Base-by-base conservation (phyloP, 768 basidiomycete species). In the Tricholoma saponaceum region DNA sequence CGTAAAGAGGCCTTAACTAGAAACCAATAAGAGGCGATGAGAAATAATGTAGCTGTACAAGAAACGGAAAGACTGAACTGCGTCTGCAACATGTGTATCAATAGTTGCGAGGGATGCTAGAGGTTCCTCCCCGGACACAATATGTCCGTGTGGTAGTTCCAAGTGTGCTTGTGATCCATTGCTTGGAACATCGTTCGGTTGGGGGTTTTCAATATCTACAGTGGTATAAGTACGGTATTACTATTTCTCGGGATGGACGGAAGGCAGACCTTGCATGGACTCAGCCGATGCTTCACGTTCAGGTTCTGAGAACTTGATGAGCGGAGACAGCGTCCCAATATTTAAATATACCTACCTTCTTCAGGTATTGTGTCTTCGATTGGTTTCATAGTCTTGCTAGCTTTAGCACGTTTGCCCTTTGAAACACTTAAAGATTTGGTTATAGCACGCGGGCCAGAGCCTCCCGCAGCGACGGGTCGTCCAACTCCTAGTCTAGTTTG, bases 401-500 rank as follows among this genome's bases (percentile, higher is more conserved):
- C 71, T 66, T 78, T 88, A 32, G 73, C 70, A 60, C 80, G 78
- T 66, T 74, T 82, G 56, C 73, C 75, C 62, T 73, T 81, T 4
- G 80, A 73, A n/a, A 78, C 54, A 63, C 77, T 83, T 30, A 76
- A 63, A 0, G 87, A 80, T 67, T 80, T 86, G 7, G 88, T 89
- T 23, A 87, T 72, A 39, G 78, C 72, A 55, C 90, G 82, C 22
- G 89, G 79, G 16, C 89, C 89, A 16, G 74, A 70, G 23, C 89
- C 89, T 25, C 88, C 89, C 30, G 80, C 86, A 16, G 76, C 74
- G 7, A 77, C 75, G 8, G 90, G 90, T 62, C 85, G 78, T 2
- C 90, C 90, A 13, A 90, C 83, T 52, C 90, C 90, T 16, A 92
- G 76, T 60, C 76, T 77, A 41, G 78, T 81, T 69, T 90, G 90